Evolutionary conservation across 805 yeast genomes (phyloP).

Genomic region (Candida tammaniensis): DNA sequence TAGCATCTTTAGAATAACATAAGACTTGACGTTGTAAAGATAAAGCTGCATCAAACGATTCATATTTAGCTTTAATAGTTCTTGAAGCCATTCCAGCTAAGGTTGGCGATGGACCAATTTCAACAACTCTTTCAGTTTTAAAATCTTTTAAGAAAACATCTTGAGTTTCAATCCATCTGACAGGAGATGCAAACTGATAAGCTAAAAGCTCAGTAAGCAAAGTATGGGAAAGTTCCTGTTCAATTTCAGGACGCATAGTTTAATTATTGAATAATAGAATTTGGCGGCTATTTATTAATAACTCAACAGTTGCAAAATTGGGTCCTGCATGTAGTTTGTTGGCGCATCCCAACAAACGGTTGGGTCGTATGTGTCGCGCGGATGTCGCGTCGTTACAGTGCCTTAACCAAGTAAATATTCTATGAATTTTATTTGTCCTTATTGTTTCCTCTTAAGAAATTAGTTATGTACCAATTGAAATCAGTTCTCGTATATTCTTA

Average conservation of each 20-base stretch:
- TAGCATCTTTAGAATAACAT: constrained; percentile 93
- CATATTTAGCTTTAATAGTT: constrained; percentile 92
- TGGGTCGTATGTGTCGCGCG: too few relatives aligned
- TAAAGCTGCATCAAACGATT: constrained; percentile 96
- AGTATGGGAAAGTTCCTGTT: constrained; percentile 95
- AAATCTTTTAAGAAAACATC: constrained; percentile 92
- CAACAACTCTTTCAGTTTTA: constrained; percentile 96
- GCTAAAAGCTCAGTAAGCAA: constrained; percentile 94
- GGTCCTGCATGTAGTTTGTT: too few relatives aligned
- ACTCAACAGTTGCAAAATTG: constrained; percentile 2
- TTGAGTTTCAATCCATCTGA: constrained; percentile 99
- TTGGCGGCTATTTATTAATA: too few relatives aligned
- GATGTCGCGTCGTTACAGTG: too few relatives aligned
- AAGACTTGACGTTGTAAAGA: constrained; percentile 91
- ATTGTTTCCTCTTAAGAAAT: too few relatives aligned
- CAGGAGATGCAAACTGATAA: constrained; percentile 98
- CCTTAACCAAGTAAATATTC: too few relatives aligned
- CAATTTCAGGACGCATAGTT: constrained; percentile 85
- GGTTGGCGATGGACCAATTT: constrained; percentile 98
- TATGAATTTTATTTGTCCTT: too few relatives aligned
- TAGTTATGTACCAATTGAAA: too few relatives aligned
- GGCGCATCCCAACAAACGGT: too few relatives aligned
- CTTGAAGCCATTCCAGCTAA: constrained; percentile 98
- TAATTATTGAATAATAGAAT: background rate
- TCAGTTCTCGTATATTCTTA: too few relatives aligned